Evolutionary conservation across 371 early-diverging fungal species (phyloP).

Genomic region (Parasitella parasitica): DNA sequence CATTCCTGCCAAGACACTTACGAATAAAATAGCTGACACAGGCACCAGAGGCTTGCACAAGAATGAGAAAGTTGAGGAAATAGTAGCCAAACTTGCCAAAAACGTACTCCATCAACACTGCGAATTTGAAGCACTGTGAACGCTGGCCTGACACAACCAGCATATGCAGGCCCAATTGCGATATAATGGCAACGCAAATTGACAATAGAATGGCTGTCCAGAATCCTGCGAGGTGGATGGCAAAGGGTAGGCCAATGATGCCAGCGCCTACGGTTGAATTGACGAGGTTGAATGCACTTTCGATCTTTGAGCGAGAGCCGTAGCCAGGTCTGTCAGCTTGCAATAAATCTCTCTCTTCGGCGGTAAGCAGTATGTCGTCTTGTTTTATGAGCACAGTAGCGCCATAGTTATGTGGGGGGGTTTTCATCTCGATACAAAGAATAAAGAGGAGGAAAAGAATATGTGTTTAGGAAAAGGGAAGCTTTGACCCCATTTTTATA

Average conservation of each 20-base stretch:
- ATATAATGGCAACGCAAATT: constrained; percentile 42
- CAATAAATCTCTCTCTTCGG: constrained; percentile 28
- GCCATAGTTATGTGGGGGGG: not conserved
- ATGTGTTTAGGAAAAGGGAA: not conserved
- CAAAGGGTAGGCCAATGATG: constrained; percentile 58
- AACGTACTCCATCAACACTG: constrained; percentile 51
- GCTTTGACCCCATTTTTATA: not conserved
- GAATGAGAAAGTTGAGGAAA: constrained; percentile 48
- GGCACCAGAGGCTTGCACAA: constrained; percentile 51
- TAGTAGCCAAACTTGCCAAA: constrained; percentile 53
- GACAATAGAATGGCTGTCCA: constrained; percentile 52
- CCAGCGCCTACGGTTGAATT: constrained; percentile 66
- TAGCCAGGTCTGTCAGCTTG: constrained; percentile 40
- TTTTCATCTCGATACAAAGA: no score
- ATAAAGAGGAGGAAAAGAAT: not conserved
- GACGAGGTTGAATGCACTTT: constrained; percentile 53
- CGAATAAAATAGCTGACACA: constrained; percentile 56
- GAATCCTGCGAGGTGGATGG: constrained; percentile 56
- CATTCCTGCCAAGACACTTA: constrained; percentile 22
- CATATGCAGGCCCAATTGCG: constrained; percentile 44
- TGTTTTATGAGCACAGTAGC: not conserved
- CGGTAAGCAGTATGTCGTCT: constrained; percentile 5
- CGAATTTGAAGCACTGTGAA: constrained; percentile 47
- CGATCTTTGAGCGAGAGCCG: constrained; percentile 36
- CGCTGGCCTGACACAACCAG: constrained; percentile 52